Evolutionary conservation across 495 filamentous ascomycete genomes (phyloP).

Genomic region (Lophium mytilinum): DNA sequence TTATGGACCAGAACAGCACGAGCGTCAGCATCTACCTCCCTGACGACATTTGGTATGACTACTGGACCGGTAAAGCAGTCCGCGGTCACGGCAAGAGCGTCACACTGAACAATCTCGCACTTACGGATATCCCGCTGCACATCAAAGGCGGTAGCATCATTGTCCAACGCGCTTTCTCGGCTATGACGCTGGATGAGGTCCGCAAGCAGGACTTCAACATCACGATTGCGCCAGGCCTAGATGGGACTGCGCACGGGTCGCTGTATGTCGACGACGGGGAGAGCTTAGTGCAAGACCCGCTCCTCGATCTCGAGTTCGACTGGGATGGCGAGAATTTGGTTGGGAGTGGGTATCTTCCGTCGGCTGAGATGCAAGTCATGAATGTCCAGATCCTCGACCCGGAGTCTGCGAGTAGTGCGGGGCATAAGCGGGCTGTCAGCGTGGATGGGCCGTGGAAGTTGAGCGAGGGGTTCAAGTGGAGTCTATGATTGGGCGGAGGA

Average conservation of each 20-base stretch:
- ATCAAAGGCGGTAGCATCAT: conserved; percentile 64
- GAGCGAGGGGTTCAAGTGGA: conserved; percentile 1
- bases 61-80: conserved; percentile 51
- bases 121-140: conserved; percentile 65
- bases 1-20: conserved; percentile 54
- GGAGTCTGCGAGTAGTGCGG: neutral
- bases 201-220: conserved; percentile 61
- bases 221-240: conserved; percentile 52
- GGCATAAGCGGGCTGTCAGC: neutral
- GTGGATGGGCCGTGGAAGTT: conserved; percentile 12
- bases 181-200: conserved; percentile 61
- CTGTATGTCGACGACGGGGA: conserved; percentile 44
- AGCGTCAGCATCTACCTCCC: conserved; percentile 66
- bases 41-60: conserved; percentile 71
- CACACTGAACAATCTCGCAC: conserved; percentile 46
- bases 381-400: conserved; percentile 4
- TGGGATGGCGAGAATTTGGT: conserved; percentile 16
- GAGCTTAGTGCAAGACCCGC: conserved; percentile 24
- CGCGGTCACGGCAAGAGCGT: conserved; percentile 47
- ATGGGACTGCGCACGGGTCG: conserved; percentile 44
- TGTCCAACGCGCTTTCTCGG: conserved; percentile 51
- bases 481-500: too few relatives aligned
- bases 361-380: too few relatives aligned
- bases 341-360: neutral
- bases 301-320: conserved; percentile 26